A percentile compares a stretch with the other conserved stretches of the same genome.
Evolutionary conservation across 495 filamentous ascomycete species (phyloP).

Genomic region (Xylaria scruposa): DNA sequence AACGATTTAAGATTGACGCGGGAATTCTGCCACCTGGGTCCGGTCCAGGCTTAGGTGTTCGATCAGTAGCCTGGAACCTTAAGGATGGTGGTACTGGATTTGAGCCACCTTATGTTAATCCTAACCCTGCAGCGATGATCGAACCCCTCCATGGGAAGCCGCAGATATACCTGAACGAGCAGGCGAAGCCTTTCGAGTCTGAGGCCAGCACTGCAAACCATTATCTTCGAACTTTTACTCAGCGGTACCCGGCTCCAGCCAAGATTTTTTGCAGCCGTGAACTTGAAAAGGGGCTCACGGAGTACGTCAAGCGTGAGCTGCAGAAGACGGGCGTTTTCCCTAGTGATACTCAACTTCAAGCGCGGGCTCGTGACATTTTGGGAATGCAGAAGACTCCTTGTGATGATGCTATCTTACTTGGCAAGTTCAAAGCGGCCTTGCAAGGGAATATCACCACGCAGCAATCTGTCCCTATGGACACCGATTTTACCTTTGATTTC

Average conservation of each 20-base stretch:
- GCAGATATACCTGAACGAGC: constrained; percentile 40
- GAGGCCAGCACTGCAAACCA: constrained; percentile 47
- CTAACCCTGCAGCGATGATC: constrained; percentile 40
- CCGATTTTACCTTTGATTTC: not conserved
- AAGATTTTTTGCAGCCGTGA: constrained; percentile 60
- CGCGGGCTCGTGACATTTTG: constrained; percentile 52
- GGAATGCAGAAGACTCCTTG: constrained; percentile 50
- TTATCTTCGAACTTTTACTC: constrained; percentile 44
- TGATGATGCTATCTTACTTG: constrained; percentile 55
- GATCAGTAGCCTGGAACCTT: constrained; percentile 45
- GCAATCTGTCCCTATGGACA: constrained; percentile 4
- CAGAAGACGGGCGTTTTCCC: constrained; percentile 42
- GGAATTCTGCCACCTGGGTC: constrained; percentile 57
- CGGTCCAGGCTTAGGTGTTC: constrained; percentile 51
- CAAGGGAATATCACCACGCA: constrained; percentile 30
- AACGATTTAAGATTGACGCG: constrained; percentile 69
- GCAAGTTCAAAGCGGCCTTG: constrained; percentile 54
- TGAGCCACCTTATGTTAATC: constrained; percentile 51
- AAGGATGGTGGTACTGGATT: constrained; percentile 55
- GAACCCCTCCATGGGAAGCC: constrained; percentile 33
- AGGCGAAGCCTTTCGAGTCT: constrained; percentile 44
- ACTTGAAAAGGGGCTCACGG: constrained; percentile 53
- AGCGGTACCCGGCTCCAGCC: constrained; percentile 47
- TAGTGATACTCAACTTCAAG: constrained; percentile 46
- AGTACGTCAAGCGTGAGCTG: constrained; percentile 47